Evolutionary conservation across 2,329 filamentous ascomycete genomes (phyloP).

Genomic region (Elsinoe batatas): DNA sequence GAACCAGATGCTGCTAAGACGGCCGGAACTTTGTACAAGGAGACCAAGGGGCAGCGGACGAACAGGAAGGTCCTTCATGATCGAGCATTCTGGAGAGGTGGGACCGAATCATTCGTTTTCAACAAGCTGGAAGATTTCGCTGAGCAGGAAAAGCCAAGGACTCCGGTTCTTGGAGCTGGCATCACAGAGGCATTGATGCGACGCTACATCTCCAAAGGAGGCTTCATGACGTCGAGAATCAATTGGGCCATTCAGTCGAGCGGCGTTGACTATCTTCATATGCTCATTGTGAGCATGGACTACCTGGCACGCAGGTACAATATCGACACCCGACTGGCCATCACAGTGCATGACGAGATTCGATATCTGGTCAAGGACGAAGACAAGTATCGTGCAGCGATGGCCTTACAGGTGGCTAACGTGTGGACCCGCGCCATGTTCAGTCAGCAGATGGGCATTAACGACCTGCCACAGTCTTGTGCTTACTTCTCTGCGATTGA

Average conservation of each 20-base stretch:
- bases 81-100: conserved; percentile 82
- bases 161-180: conserved; percentile 83
- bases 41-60: conserved; percentile 85
- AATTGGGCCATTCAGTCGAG: conserved; percentile 99
- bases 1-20: conserved; percentile 68
- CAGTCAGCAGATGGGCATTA: conserved; percentile 87
- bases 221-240: conserved; percentile 90
- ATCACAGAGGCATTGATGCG: conserved; percentile 94
- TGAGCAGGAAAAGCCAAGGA: conserved; percentile 81
- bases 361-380: conserved; percentile 78
- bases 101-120: conserved; percentile 95
- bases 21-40: conserved; percentile 71
- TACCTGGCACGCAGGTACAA: conserved; percentile 80
- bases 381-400: conserved; percentile 79
- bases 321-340: conserved; percentile 72
- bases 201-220: conserved; percentile 76
- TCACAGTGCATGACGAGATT: conserved; percentile 97
- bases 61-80: conserved; percentile 62
- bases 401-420: conserved; percentile 90
- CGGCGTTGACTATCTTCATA: conserved; percentile 91
- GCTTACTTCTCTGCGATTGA: conserved; percentile 95
- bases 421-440: conserved; percentile 98
- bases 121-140: conserved; percentile 97
- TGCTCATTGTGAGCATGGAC: conserved; percentile 90
- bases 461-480: conserved; percentile 86